Percentiles rank a stretch among this genome's conserved stretches.
These are phyloP conservation scores for Alternaria atra DNA, from an alignment of 2,329 filamentous ascomycete genomes.

Conservation along the genomic window DNA sequence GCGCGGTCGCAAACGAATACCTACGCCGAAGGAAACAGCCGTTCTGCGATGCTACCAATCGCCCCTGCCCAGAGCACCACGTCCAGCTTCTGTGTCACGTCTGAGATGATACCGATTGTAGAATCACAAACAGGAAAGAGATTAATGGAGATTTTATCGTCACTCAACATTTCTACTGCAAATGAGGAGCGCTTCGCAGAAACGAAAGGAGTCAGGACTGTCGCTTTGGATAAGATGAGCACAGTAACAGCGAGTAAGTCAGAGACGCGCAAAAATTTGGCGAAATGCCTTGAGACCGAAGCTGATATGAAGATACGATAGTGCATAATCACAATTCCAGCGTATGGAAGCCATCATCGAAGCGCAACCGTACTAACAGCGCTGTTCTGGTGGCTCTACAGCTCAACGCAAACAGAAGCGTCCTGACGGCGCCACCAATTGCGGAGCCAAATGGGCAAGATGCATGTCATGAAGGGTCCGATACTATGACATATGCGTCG, in stretches of 20 bases:
- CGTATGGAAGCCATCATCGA: constrained; percentile 5
- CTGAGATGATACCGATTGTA: background rate
- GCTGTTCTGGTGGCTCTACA: constrained; percentile 14
- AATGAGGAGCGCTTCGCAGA: background rate
- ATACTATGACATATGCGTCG: background rate
- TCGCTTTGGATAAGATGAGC: background rate
- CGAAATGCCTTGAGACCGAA: background rate
- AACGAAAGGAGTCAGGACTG: background rate
- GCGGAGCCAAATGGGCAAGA: background rate
- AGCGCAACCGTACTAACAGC: constrained; percentile 4
- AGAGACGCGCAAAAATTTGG: background rate
- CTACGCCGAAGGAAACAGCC: constrained; percentile 18
- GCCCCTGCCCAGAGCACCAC: constrained; percentile 4
- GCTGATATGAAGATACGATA: constrained; percentile 6
- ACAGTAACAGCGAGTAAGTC: constrained; percentile 11
- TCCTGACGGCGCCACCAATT: background rate
- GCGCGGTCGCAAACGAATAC: constrained; percentile 21
- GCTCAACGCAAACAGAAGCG: constrained; percentile 5
- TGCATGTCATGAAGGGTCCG: background rate
- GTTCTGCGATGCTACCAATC: constrained; percentile 4
- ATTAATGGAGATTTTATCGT: background rate
- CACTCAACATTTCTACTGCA: background rate
- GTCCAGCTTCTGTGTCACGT: constrained; percentile 3
- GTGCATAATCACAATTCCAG: constrained; percentile 4
- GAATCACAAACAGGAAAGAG: background rate